Evolutionary conservation across 2,329 filamentous ascomycete species (phyloP), one percentile per base, ranked within the genome.

Genomic region (Xenoacremonium recifei): DNA sequence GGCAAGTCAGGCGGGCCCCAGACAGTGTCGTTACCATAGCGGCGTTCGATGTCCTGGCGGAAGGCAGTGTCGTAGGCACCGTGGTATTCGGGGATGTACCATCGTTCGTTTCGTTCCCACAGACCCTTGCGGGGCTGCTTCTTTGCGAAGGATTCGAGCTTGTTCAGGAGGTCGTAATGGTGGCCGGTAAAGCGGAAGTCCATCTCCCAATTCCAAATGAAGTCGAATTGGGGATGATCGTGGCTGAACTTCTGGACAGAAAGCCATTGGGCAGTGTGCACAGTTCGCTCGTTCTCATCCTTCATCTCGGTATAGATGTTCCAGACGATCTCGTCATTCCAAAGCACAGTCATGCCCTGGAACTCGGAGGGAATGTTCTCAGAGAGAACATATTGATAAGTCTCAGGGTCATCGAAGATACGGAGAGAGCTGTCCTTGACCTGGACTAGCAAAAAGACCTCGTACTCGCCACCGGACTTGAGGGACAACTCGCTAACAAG

Each of bases 121-220:
- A 88, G 65, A 4, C 83, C 83, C 55, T 83, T 84, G 42, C 85
- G 79, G 7, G 85, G 85, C 62, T 89, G 85, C 47, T 74, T 75
- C 62, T 75, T 77, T 19, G 79, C 78, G 67, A 87, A 89, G 2
- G 73, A 64, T 17, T 69, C 66, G 6, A 89, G 65, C 47, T 82
- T 82, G 52, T 84, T 77, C 32, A 89, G 77, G 50, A 92, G 79
- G 54, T 92, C 84, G 63, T 92, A 91, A 66, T 90, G 84, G 49
- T 93, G 87, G 7, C 88, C 88, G 0, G 83, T 89, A 58, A 86
- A 85, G 35, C 89, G 77, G 21, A 85, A 82, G 58, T 93, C 87
- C 67, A 89, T 87, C 60, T 93, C 89, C 87, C 87, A 91, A 61
- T 92, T 91, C 87, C 88, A 93, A 53, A 89, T 75, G 55, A 79